These are phyloP conservation scores for Cordyceps farinosa DNA, from an alignment of 2,329 filamentous ascomycete species.

Conservation along the genomic window DNA sequence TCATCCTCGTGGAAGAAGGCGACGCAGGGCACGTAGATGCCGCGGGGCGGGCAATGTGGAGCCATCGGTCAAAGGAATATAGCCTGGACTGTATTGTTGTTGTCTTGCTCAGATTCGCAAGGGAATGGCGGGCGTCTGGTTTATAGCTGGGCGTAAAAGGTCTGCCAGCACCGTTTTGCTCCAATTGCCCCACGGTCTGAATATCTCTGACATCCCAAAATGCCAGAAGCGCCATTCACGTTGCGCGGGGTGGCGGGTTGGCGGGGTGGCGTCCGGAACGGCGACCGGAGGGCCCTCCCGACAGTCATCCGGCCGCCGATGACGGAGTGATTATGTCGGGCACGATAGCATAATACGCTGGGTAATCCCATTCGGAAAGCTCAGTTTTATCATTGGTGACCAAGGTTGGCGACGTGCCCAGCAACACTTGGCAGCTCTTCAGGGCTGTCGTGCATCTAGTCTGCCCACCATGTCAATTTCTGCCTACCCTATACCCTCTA, in stretches of 20 bases:
- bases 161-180: neutral
- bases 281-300: constrained; percentile 6
- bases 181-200: neutral
- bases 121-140: neutral
- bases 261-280: neutral
- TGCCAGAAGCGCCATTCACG: constrained; percentile 2
- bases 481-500: no score
- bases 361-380: no score
- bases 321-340: neutral
- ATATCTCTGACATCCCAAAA: constrained; percentile 16
- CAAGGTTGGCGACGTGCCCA: no score
- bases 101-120: neutral
- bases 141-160: neutral
- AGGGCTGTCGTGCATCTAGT: no score
- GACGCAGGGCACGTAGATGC: constrained; percentile 38
- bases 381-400: no score
- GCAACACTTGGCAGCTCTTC: no score
- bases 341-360: neutral
- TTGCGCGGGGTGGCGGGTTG: neutral
- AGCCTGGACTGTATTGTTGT: neutral
- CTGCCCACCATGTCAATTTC: no score
- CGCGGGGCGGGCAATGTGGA: constrained; percentile 21
- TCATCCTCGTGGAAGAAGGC: constrained; percentile 36
- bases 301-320: constrained; percentile 4
- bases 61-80: neutral